phyloP scores from a whole-genome alignment of 225 moss, liverwort and hornwort genomes.

The Marchantia polymorpha region DNA sequence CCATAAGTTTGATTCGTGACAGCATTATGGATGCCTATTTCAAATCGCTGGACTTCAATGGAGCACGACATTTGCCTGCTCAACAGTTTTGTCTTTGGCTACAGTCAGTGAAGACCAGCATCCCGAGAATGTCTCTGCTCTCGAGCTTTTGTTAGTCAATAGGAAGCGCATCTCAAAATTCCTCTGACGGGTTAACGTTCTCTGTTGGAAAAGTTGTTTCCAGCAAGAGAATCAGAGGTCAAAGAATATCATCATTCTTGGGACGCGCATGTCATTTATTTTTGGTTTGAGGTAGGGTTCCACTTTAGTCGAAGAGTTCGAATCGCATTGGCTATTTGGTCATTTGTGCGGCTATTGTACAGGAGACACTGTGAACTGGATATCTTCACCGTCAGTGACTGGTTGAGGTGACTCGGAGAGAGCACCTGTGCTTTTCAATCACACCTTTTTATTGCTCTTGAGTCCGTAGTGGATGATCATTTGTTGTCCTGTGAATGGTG shows the following conservation, averaged over 20 bases:
- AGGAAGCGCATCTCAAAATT: neutral
- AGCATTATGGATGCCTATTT: neutral
- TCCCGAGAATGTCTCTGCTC: neutral
- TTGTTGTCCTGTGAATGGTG: too few relatives aligned
- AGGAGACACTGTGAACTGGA: too few relatives aligned
- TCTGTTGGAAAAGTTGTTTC: neutral
- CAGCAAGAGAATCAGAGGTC: neutral
- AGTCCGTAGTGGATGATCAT: too few relatives aligned
- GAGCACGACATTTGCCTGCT: neutral
- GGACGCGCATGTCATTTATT: neutral
- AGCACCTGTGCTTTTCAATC: too few relatives aligned
- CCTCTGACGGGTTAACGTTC: neutral
- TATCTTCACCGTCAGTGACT: too few relatives aligned
- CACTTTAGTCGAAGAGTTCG: neutral
- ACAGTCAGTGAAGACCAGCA: neutral
- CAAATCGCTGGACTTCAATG: neutral
- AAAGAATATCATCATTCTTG: neutral
- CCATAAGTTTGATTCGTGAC: conserved; percentile 33
- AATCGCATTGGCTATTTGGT: too few relatives aligned
- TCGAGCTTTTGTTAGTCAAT: neutral
- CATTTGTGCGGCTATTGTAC: too few relatives aligned
- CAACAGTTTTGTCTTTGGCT: too few relatives aligned
- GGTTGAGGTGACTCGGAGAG: too few relatives aligned
- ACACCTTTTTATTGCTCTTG: too few relatives aligned
- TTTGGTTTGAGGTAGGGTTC: neutral